Evolutionary conservation across 2,329 filamentous ascomycete species (phyloP).

Genomic region (Aaosphaeria arxii): DNA sequence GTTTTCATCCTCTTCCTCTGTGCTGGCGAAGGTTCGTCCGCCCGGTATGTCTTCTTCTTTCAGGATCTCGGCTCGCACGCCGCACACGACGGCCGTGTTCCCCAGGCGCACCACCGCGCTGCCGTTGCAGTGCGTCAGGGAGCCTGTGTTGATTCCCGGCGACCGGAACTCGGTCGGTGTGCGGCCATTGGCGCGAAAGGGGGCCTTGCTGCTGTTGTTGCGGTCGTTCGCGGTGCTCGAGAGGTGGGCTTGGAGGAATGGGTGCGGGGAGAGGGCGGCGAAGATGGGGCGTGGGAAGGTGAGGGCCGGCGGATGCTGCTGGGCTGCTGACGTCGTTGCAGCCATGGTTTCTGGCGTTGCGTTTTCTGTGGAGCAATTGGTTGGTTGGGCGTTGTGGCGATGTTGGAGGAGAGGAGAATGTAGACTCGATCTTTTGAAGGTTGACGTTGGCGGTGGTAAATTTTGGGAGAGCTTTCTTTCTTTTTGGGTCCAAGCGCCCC

Average conservation of each 20-base stretch:
- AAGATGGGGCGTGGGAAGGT: constrained; percentile 68
- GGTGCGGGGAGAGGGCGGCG: constrained; percentile 83
- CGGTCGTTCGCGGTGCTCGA: constrained; percentile 47
- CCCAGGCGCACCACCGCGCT: constrained; percentile 85
- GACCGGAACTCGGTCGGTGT: constrained; percentile 65
- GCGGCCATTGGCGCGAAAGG: constrained; percentile 79
- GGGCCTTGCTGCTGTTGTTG: constrained; percentile 45
- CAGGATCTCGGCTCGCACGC: constrained; percentile 82
- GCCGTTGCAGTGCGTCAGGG: constrained; percentile 84
- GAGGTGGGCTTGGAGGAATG: constrained; percentile 87
- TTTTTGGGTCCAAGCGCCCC: not conserved
- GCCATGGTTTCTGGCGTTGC: not conserved
- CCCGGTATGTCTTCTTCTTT: constrained; percentile 63
- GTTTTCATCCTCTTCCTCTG: constrained; percentile 5
- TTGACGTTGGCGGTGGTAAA: constrained; percentile 2
- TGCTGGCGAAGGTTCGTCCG: constrained; percentile 10
- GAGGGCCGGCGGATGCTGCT: constrained; percentile 30
- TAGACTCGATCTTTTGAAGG: not conserved
- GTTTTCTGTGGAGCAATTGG: not conserved
- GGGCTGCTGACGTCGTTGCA: constrained; percentile 20
- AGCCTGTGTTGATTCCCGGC: constrained; percentile 77
- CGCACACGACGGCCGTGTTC: constrained; percentile 92
- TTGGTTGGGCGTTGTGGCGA: not conserved
- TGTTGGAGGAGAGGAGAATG: not conserved
- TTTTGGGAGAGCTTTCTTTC: constrained; percentile 1